phyloP scores from a whole-genome alignment of 257 asterid genomes.

The Solanum gandarillasii region DNA sequence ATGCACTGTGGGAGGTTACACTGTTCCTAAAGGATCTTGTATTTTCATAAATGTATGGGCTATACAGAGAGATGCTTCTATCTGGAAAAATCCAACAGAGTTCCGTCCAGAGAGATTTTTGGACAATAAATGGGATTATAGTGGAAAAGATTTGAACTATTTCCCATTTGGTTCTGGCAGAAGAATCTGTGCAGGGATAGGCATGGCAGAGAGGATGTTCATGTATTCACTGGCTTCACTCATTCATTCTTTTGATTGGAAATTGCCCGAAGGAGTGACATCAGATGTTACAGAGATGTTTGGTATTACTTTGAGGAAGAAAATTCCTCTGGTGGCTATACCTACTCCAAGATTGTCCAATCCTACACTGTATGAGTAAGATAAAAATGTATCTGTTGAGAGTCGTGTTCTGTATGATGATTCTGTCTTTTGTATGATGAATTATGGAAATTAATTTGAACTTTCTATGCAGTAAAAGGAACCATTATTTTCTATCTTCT shows the following conservation, averaged over 20 bases:
- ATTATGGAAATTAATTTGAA: neutral
- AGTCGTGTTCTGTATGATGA: neutral
- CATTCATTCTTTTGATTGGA: constrained; percentile 54
- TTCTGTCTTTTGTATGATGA: neutral
- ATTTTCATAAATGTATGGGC: constrained; percentile 66
- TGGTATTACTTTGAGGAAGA: constrained; percentile 52
- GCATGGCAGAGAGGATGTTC: constrained; percentile 59
- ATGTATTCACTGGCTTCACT: constrained; percentile 50
- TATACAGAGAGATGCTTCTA: constrained; percentile 38
- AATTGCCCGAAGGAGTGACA: constrained; percentile 20
- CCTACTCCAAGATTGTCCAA: constrained; percentile 40
- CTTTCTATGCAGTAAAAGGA: neutral
- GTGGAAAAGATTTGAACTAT: constrained; percentile 45
- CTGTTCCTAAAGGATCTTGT: constrained; percentile 40
- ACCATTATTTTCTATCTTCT: neutral
- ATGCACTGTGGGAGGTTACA: constrained; percentile 32
- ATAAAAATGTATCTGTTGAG: neutral
- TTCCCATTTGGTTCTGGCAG: constrained; percentile 64
- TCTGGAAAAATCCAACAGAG: constrained; percentile 39
- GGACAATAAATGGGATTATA: constrained; percentile 32
- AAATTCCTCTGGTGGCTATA: constrained; percentile 36
- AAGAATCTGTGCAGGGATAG: constrained; percentile 52
- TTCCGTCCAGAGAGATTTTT: constrained; percentile 46
- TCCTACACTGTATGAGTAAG: constrained; percentile 23
- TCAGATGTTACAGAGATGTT: constrained; percentile 43